Percentiles rank a stretch among this genome's conserved stretches.
Evolutionary conservation across 2,329 filamentous ascomycete species (phyloP).

Genomic region (Rutstroemia sydowiana): DNA sequence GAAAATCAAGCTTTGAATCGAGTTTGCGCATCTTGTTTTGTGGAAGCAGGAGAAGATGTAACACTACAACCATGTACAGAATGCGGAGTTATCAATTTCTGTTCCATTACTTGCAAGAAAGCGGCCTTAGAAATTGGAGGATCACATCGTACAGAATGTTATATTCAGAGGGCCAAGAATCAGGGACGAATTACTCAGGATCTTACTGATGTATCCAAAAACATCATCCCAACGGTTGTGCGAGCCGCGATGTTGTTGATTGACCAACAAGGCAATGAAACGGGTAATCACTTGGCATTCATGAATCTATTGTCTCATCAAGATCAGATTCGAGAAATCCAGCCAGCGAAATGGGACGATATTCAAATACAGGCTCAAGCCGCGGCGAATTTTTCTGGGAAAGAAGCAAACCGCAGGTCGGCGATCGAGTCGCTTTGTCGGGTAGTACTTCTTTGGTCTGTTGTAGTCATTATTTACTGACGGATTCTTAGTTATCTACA

Average conservation of each 20-base stretch:
- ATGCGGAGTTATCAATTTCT: slow-evolving; percentile 49
- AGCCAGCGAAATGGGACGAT: slow-evolving; percentile 33
- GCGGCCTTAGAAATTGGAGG: slow-evolving; percentile 42
- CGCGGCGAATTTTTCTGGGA: slow-evolving; percentile 36
- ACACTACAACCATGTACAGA: slow-evolving; percentile 38
- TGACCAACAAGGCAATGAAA: slow-evolving; percentile 28
- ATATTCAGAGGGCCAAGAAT: slow-evolving; percentile 28
- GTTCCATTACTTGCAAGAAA: slow-evolving; percentile 45
- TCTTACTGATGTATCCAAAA: background rate
- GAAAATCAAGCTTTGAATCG: slow-evolving; percentile 24
- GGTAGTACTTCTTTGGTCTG: slow-evolving; percentile 31
- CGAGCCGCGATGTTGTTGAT: slow-evolving; percentile 47
- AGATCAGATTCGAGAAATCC: slow-evolving; percentile 32
- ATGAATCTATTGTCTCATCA: slow-evolving; percentile 41
- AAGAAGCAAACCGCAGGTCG: slow-evolving; percentile 23
- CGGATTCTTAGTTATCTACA: slow-evolving; percentile 43
- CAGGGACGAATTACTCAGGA: background rate
- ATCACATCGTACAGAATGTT: slow-evolving; percentile 48
- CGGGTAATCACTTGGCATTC: slow-evolving; percentile 21
- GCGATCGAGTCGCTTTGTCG: slow-evolving; percentile 45
- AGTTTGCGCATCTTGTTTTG: slow-evolving; percentile 24
- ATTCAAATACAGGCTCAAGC: slow-evolving; percentile 43
- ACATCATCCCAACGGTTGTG: slow-evolving; percentile 42
- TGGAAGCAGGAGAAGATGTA: slow-evolving; percentile 12
- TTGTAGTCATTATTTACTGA: background rate